Base-by-base conservation (phyloP, 768 basidiomycete genomes). In the Mrakia hoshinonis region DNA sequence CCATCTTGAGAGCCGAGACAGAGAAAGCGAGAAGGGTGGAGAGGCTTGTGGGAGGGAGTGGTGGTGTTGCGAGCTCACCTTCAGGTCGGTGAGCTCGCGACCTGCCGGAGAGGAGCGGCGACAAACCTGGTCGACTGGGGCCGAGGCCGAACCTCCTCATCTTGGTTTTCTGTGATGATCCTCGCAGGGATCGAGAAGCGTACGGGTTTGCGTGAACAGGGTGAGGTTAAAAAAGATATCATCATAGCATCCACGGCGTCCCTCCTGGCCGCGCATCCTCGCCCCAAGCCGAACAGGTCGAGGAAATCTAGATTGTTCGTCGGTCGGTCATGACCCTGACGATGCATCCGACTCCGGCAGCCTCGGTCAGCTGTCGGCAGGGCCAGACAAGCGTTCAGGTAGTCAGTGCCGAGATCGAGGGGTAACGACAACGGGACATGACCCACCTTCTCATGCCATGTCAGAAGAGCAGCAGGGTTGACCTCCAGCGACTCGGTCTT, bases 361-460 rank as follows among this genome's bases (percentile, higher is more conserved):
- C 86, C 79, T 97, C 95, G 18, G 92, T 93, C 78, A 97, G 81
- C 93, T 97, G 75, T 4, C 43, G 13, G 43, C 5, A 24, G 38
- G 60, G 51, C 65, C 39, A 51, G 22, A 24, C 18, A 10, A 47
- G 15, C 3, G 47, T 39, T 26, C 13, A 22, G n/a, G 6, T 4
- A 13, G 24, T 34, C 36, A 52, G 15, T 15, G 62, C 9, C 15
- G 34, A 38, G 20, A 36, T n/a, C n/a, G 24, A 13, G 26, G 38
- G 67, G 31, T 5, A n/a, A 26, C 22, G 38, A 29, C 24, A 24
- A 12, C 43, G 34, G 20, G 34, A 47, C 7, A 66, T 3, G 36
- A 78, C 84, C 29, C 62, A 93, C 93, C 89, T 95, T 96, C 80
- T 96, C 93, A 77, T 98, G 95, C 95, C 95, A 97, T 18, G 87